phyloP scores from a whole-genome alignment of 1,139 yeast genomes.

The Yamadazyma sp. region DNA sequence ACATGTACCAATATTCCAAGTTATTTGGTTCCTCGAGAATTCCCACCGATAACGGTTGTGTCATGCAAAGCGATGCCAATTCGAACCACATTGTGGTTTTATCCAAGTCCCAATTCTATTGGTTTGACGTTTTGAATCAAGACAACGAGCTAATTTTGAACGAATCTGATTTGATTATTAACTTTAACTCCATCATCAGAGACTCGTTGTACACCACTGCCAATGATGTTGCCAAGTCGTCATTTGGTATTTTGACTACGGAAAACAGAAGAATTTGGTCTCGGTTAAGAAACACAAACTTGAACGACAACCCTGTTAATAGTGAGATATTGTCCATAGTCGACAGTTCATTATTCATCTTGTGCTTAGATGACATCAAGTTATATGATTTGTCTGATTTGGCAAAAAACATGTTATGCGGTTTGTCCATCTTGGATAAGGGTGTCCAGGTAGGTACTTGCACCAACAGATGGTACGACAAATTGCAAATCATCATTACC shows the following conservation, averaged over 20 bases:
- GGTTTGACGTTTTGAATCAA: conserved; percentile 87
- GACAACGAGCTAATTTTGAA: conserved; percentile 66
- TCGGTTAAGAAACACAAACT: conserved; percentile 54
- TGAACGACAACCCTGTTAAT: conserved; percentile 49
- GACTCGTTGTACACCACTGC: conserved; percentile 65
- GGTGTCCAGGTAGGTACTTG: conserved; percentile 94
- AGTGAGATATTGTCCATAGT: conserved; percentile 70
- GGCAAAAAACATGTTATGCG: conserved; percentile 84
- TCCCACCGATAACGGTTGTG: conserved; percentile 76
- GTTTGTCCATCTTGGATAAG: conserved; percentile 71
- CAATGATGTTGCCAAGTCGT: conserved; percentile 72
- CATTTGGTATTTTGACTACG: conserved; percentile 86
- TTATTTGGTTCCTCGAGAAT: conserved; percentile 84
- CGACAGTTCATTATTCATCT: conserved; percentile 77
- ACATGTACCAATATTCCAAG: conserved; percentile 88
- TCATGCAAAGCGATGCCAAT: conserved; percentile 75
- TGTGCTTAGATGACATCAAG: conserved; percentile 78
- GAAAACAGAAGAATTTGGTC: conserved; percentile 90
- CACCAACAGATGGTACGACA: conserved; percentile 94
- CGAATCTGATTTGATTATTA: conserved; percentile 73
- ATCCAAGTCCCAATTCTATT: conserved; percentile 84
- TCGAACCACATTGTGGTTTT: conserved; percentile 83
- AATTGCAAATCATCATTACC: conserved; percentile 85
- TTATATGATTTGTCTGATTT: conserved; percentile 66
- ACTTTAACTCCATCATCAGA: conserved; percentile 70